Base-by-base conservation (phyloP, 2,329 filamentous ascomycete genomes). In the Nemania sp. region DNA sequence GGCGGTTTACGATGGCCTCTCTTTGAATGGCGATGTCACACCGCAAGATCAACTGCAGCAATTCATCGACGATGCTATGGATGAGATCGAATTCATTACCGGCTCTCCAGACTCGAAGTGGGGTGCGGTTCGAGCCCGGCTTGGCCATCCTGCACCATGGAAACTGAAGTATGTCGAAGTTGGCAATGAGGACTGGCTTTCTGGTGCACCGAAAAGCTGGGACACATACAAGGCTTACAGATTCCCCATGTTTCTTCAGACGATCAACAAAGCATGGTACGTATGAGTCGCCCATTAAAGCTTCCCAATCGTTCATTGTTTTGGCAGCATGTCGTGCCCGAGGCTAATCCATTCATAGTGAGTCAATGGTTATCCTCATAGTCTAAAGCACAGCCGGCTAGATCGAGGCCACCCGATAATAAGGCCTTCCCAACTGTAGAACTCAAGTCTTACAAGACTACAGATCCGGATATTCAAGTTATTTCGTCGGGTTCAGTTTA, bases 161-260 rank as follows among this genome's bases (percentile, higher is more conserved):
- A 72, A 67, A 24, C 74, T 89, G 43, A 73, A 78, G 9, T 85
- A 80, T 61, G 81, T 88, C 49, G 86, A 88, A 68, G 71, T 88
- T 37, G 86, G 86, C 54, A 88, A 89, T 66, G 86, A 89, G 66
- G 86, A 89, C 61, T 81, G 80, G 73, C 77, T 86, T 3, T 77
- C 75, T 22, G 75, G 76, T 3, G 79, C 77, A 5, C 72, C 75
- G 2, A 62, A 64, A 0, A 75, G 79, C 4, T 78, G 74, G 66
- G 68, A 75, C 1, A 75, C 78, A 5, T 80, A 77, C 62, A 74
- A 77, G 44, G 76, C 80, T 53, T 80, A 80, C 60, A 79, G 84
- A 3, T 86, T 86, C 66, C 73, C 76, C 4, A 71, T 77, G 61
- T 85, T 88, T 69, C 75, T 84, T 56, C 68, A 83, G 33, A 84